Evolutionary conservation across 768 basidiomycete species (phyloP).

Genomic region (Kwoniella mangroviensis): DNA sequence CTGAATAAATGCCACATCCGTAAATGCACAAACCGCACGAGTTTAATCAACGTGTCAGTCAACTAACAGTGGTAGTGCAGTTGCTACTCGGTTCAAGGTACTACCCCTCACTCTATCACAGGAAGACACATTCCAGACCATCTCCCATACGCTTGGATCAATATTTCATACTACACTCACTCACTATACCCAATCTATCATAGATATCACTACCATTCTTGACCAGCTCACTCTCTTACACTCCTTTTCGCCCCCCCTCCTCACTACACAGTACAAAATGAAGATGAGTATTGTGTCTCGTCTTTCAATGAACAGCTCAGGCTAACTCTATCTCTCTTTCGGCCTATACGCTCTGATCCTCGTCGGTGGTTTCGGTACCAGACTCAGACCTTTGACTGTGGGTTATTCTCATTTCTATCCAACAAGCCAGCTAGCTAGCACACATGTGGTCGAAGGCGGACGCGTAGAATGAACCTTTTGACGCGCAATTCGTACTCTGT

Average conservation of each 20-base stretch:
- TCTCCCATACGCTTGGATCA: background rate
- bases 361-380: conserved; percentile 63
- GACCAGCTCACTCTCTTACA: conserved; percentile 9
- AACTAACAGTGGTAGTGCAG: background rate
- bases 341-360: conserved; percentile 59
- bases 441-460: background rate
- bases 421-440: background rate
- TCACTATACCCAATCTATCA: background rate
- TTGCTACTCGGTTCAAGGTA: background rate
- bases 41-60: conserved; percentile 3
- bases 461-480: background rate
- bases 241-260: conserved; percentile 8
- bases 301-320: background rate
- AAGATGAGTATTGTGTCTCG: conserved; percentile 47
- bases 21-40: background rate
- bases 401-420: conserved; percentile 26
- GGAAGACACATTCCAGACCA: background rate
- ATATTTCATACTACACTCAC: background rate
- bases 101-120: background rate
- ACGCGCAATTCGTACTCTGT: background rate
- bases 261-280: conserved; percentile 33
- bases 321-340: conserved; percentile 20
- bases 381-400: conserved; percentile 61
- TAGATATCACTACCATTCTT: background rate
- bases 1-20: background rate